Evolutionary conservation across 306 rosid species (phyloP).

Genomic region (Dicorynia guianensis): DNA sequence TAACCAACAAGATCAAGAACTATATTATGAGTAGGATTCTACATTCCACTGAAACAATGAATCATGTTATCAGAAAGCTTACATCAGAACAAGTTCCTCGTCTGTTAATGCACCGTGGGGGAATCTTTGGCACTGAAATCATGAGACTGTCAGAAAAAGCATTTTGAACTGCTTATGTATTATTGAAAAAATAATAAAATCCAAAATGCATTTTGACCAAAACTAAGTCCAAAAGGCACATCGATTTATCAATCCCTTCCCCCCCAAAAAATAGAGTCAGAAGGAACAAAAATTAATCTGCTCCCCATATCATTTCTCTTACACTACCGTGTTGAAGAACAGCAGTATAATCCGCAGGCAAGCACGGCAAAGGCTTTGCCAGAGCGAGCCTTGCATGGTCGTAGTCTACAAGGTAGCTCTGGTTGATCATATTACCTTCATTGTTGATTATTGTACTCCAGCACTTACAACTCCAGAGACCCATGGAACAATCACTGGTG

Average conservation of each 20-base stretch:
- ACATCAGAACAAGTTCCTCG: conserved; percentile 37
- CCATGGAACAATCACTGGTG: conserved; percentile 85
- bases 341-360: conserved; percentile 33
- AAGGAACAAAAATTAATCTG: neutral
- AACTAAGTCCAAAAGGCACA: conserved; percentile 28
- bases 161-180: too few species aligned
- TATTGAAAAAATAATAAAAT: too few species aligned
- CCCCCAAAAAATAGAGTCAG: too few species aligned
- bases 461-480: conserved; percentile 69
- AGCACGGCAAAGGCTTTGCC: conserved; percentile 34
- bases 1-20: neutral
- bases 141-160: conserved; percentile 38
- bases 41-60: conserved; percentile 44
- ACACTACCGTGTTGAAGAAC: conserved; percentile 28
- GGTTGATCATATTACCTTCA: conserved; percentile 28
- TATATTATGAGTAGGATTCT: conserved; percentile 18
- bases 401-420: conserved; percentile 35
- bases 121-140: conserved; percentile 36
- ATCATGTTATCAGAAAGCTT: conserved; percentile 22
- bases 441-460: conserved; percentile 32
- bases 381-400: conserved; percentile 34
- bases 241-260: neutral
- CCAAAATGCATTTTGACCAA: neutral
- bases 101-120: conserved; percentile 33
- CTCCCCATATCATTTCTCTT: conserved; percentile 40